Base-by-base conservation (phyloP, 2,329 filamentous ascomycete species). In the Trichocomaceae sp. region DNA sequence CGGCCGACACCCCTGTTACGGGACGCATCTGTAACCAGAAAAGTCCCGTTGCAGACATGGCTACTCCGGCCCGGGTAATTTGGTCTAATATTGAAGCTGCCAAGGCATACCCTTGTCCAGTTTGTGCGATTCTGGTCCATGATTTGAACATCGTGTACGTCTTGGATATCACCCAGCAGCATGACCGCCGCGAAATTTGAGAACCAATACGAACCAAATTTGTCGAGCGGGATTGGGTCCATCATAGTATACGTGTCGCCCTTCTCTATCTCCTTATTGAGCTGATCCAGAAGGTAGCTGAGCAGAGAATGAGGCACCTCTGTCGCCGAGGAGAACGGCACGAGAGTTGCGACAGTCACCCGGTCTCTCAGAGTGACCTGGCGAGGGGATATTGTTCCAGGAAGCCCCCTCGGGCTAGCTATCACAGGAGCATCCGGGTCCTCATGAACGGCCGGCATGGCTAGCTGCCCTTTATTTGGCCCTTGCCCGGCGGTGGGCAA, bases 231-330 rank as follows among this genome's bases (percentile, higher is more conserved):
- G 72, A 95, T 83, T 17, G 84, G 77, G 51, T 91, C 85, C 63
- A 86, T 83, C 87, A 95, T 92, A 20, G 90, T 89, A 70, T 95
- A 95, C 1, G 90, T 95, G 69, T 95, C 90, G 55, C 90, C 90
- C 70, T 89, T 88, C 66, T 93, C 88, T 65, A 96, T 93, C 72
- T 95, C 90, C 72, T 88, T 86, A 69, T 91, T 92, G 63, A 95
- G 80, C 73, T 93, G 86, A 65, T 90, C 87, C 63, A 83, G 87
- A 47, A 96, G 82, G 66, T 95, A 93, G 39, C 79, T 79, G 35
- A 92, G 77, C 56, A 96, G 77, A 6, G 86, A 85, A 39, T 78
- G 75, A 2, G 90, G 90, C n/a, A 95, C 85, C 66, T 90, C 83
- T 55, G 83, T 77, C 17, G 82, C 81, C n/a, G 86, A 87, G 17